phyloP scores from a whole-genome alignment of 1,139 yeast genomes.

The Groenewaldozyma sp. region DNA sequence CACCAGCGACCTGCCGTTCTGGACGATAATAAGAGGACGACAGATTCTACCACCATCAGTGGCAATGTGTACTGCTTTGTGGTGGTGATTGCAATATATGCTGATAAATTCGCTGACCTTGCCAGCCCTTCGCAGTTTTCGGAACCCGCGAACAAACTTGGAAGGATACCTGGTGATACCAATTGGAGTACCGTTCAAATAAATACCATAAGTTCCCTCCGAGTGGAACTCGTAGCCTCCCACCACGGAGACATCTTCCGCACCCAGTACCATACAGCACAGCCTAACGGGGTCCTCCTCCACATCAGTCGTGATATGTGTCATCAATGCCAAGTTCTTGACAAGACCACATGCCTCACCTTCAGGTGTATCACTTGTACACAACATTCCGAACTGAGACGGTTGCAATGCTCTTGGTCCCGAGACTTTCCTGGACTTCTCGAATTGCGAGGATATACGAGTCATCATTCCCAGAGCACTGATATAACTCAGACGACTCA shows the following conservation, averaged over 20 bases:
- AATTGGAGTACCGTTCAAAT: conserved; percentile 84
- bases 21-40: conserved; percentile 87
- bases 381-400: conserved; percentile 96
- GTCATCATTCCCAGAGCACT: conserved; percentile 99
- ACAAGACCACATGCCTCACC: conserved; percentile 99
- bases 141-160: conserved; percentile 67
- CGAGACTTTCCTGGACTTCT: conserved; percentile 92
- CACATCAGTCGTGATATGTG: conserved; percentile 97
- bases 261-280: conserved; percentile 75
- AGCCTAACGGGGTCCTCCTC: conserved; percentile 83
- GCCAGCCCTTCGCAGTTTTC: conserved; percentile 75
- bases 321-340: conserved; percentile 92
- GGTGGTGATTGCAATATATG: conserved; percentile 82
- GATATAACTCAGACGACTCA: conserved; percentile 82
- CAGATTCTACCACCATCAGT: conserved; percentile 99
- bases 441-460: conserved; percentile 95
- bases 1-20: conserved; percentile 61
- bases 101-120: conserved; percentile 85
- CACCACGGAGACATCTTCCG: conserved; percentile 71
- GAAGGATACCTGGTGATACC: conserved; percentile 86
- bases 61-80: conserved; percentile 89
- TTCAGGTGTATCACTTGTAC: conserved; percentile 99
- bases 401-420: conserved; percentile 99
- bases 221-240: conserved; percentile 81
- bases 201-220: conserved; percentile 71